These are phyloP conservation scores for Cytospora mali DNA, from an alignment of 2,329 filamentous ascomycete species.

Conservation along the genomic window DNA sequence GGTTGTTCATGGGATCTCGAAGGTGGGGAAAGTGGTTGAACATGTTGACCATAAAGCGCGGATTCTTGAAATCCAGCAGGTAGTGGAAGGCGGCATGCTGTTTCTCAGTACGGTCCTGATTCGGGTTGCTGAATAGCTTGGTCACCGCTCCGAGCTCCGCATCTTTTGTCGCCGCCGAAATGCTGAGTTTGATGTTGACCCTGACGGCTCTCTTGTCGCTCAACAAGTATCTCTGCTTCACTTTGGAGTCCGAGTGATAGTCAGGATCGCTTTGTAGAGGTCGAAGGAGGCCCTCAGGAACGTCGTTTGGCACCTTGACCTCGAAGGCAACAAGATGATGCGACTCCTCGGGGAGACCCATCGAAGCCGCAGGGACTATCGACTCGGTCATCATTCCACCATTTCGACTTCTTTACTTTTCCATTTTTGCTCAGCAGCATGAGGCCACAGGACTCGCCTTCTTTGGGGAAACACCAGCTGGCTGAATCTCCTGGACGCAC, in stretches of 20 bases:
- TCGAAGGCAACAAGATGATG: constrained; percentile 23
- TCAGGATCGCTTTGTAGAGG: constrained; percentile 23
- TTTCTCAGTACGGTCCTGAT: constrained; percentile 17
- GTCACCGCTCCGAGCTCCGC: constrained; percentile 24
- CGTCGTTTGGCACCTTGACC: constrained; percentile 22
- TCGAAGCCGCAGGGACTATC: constrained; percentile 24
- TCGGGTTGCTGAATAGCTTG: constrained; percentile 16
- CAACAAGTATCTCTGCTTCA: constrained; percentile 10
- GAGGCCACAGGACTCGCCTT: constrained; percentile 25
- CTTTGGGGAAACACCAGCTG: constrained; percentile 21
- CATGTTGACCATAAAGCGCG: constrained; percentile 28
- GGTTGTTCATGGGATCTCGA: constrained; percentile 22
- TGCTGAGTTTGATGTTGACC: constrained; percentile 21
- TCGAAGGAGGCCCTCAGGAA: constrained; percentile 4
- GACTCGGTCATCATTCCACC: constrained; percentile 24
- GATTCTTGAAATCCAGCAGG: constrained; percentile 31
- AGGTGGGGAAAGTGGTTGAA: constrained; percentile 34
- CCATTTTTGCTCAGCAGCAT: constrained; percentile 20
- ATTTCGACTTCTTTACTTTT: constrained; percentile 16
- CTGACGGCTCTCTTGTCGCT: constrained; percentile 19
- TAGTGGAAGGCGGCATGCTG: constrained; percentile 32
- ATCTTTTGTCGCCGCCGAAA: constrained; percentile 21
- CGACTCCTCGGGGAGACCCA: constrained; percentile 19
- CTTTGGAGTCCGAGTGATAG: background rate
- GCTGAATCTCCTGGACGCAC: constrained; percentile 21